Percentiles rank a stretch among this genome's conserved stretches.
Evolutionary conservation across 768 basidiomycete species (phyloP).

Genomic region (Hericium rajendrae): DNA sequence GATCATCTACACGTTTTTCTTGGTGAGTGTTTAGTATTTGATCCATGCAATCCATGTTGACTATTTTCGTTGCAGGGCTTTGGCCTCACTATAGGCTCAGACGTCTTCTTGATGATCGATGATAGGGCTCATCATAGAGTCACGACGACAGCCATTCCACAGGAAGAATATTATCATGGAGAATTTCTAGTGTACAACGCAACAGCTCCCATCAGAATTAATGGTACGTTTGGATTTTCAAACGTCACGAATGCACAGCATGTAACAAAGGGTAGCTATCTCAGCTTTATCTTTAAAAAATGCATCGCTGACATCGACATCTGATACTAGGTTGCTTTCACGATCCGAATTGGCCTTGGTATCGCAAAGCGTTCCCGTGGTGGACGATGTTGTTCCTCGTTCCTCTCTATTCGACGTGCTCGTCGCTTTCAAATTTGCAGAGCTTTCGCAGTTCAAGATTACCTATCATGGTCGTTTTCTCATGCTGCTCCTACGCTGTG

Average conservation of each 20-base stretch:
- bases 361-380: conserved; percentile 67
- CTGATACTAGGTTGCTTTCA: conserved; percentile 58
- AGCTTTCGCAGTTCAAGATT: conserved; percentile 60
- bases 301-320: no score
- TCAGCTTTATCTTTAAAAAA: background rate
- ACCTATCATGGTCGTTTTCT: conserved; percentile 68
- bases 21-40: conserved; percentile 33
- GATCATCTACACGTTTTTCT: conserved; percentile 76
- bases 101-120: conserved; percentile 67
- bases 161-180: conserved; percentile 36
- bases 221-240: conserved; percentile 21
- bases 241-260: conserved; percentile 19
- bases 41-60: background rate
- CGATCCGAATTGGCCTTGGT: conserved; percentile 68
- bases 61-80: conserved; percentile 48
- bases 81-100: conserved; percentile 75
- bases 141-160: conserved; percentile 21
- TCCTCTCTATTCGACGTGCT: conserved; percentile 64
- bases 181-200: conserved; percentile 33
- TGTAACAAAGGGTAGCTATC: conserved; percentile 20
- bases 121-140: conserved; percentile 36
- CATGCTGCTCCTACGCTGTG: conserved; percentile 64
- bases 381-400: conserved; percentile 75
- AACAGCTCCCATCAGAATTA: conserved; percentile 16
- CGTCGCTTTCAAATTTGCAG: conserved; percentile 72